Evolutionary conservation across 2,329 filamentous ascomycete genomes (phyloP).

Genomic region (Gyromitra esculenta): DNA sequence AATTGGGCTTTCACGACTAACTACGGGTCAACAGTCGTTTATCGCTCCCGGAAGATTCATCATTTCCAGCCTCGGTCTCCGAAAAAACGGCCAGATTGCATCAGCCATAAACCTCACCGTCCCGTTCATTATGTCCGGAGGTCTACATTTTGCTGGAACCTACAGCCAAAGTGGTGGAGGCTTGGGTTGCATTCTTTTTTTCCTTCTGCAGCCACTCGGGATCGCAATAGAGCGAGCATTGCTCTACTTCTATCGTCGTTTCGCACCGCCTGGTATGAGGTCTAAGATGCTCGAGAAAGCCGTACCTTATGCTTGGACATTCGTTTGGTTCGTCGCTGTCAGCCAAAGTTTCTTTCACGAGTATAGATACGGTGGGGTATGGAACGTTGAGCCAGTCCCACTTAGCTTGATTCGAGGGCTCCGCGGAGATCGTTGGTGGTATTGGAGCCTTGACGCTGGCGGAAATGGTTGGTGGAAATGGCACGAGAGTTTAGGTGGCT

Average conservation of each 20-base stretch:
- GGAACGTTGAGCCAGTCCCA: constrained; percentile 46
- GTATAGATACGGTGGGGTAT: constrained; percentile 50
- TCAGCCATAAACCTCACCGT: constrained; percentile 5
- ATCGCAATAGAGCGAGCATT: constrained; percentile 32
- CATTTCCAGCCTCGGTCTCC: constrained; percentile 7
- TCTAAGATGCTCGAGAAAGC: constrained; percentile 12
- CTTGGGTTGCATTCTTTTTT: constrained; percentile 39
- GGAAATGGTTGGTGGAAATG: constrained; percentile 31
- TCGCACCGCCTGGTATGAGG: neutral
- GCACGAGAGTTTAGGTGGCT: constrained; percentile 39
- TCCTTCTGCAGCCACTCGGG: constrained; percentile 48
- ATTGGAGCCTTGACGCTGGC: constrained; percentile 9
- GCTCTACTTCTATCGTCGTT: constrained; percentile 15
- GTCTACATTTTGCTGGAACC: constrained; percentile 41
- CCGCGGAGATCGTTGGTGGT: constrained; percentile 36
- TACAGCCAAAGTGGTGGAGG: constrained; percentile 41
- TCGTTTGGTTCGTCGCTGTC: constrained; percentile 39
- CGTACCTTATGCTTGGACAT: constrained; percentile 28
- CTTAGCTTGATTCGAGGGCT: constrained; percentile 20
- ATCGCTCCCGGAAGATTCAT: constrained; percentile 22
- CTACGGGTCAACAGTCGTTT: constrained; percentile 13
- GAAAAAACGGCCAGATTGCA: constrained; percentile 7
- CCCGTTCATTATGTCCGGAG: constrained; percentile 46
- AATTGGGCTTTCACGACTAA: neutral
- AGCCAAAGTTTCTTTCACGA: constrained; percentile 44